Base-by-base conservation (phyloP, 2,329 filamentous ascomycete species). In the Lachnellula hyalina region DNA sequence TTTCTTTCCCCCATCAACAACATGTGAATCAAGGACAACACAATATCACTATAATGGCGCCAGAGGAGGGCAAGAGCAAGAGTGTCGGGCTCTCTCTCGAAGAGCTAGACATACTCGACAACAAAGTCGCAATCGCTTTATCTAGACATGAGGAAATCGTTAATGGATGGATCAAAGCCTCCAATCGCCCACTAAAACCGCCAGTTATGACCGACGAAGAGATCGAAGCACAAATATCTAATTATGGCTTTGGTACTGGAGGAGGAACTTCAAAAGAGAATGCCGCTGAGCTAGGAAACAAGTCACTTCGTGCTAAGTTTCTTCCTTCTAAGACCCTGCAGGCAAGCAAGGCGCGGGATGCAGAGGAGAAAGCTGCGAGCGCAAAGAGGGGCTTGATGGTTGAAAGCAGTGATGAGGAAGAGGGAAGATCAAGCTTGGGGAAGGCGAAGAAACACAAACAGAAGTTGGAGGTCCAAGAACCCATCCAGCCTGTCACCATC, bases 401-500 rank as follows among this genome's bases (percentile, higher is more conserved):
- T 23, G 65, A 69, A 38, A 68, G 63, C 40, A 71, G 69, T 49
- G 69, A 71, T 55, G 70, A 72, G 34, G 69, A 70, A 21, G 65
- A 65, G 48, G 68, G 70, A 2, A 61, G 70, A 46, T 68, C 68
- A 51, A 59, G 59, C n/a, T 42, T 70, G 32, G 68, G 68, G 34
- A 68, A 62, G 44, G 65, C 66, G 38, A 70, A 70, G 63, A 70
- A 69, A 46, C 32, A 60, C 41, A 68, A 65, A 42, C 57, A 21
- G 25, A 44, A 51, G 25, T n/a, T 14, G 17, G 35, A 21, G 14
- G 32, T 11, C 14, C 49, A 51, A 40, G 25, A 19, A 14, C 19
- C 15, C 28, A 28, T 41, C 12, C 28, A 42, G 38, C 23, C 44
- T 15, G 21, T 32, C 44, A 46, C 44, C 28, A 45, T 40, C 40